Base-by-base conservation (phyloP, 352 stramenopile species). In the Thraustotheca clavata region DNA sequence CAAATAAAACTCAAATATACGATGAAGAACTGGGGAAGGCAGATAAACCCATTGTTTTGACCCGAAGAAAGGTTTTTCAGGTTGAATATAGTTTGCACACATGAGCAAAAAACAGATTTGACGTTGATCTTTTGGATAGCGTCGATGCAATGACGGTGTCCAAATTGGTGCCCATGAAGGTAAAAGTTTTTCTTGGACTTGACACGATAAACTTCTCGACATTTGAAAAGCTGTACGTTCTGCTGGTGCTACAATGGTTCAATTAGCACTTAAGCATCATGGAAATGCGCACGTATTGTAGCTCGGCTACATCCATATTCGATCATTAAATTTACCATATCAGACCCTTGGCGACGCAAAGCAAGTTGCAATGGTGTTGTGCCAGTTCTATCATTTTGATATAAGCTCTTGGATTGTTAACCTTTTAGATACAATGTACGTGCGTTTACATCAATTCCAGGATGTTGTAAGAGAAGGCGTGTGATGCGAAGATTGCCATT, bases 51-150 rank as follows among this genome's bases (percentile, higher is more conserved):
- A 65, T 34, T n/a, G 32, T 35, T 4, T 16, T 36, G 49, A 26
- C 55, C 16, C 16, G 38, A 43, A 62, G 11, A 11, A 32, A 12
- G 38, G 14, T 29, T 18, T 54, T 24, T 27, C 38, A 34, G 35
- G 34, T 5, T 29, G 20, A 24, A n/a, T 41, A 27, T 49, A 48
- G 62, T 89, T 88, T 22, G 75, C 77, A 12, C 73, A 68, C 29
- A 88, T 43, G 8, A 92, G 47, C 11, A 89, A 71, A 2, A 73
- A 73, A 39, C 74, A 84, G 43, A 89, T 88, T 33, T 83, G 62
- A 12, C 74, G 81, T 49, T 92, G 75, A 46, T 62, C 55, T 0
- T 33, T 32, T 26, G 81, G 73, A 65, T 89, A 89, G 36, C 74
- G 72, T 2, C 60, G 63, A 65, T 90, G 80, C 38, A 73, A 59